These are phyloP conservation scores for Chlorella sp. DNA, from an alignment of 139 green algal genomes.

Conservation along the genomic window DNA sequence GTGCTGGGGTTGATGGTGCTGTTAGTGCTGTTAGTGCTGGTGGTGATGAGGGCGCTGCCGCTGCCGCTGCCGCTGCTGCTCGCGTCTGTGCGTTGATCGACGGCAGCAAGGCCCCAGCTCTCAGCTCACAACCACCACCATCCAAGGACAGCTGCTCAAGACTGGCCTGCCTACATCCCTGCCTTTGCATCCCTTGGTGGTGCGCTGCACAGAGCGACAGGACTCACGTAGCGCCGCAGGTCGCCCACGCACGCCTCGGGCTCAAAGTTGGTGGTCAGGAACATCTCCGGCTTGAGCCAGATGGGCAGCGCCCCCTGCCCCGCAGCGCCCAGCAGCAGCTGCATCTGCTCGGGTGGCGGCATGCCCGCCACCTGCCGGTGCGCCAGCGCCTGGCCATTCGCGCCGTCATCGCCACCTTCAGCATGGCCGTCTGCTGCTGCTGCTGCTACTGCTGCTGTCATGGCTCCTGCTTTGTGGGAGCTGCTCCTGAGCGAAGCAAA, in stretches of 20 bases:
- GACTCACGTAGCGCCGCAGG: slow-evolving; percentile 64
- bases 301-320: slow-evolving; percentile 20
- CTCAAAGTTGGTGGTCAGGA: slow-evolving; percentile 66
- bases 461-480: background rate
- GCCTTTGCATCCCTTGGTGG: no score
- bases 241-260: slow-evolving; percentile 71
- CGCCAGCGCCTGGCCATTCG: no score
- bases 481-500: background rate
- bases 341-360: background rate
- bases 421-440: no score
- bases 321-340: background rate
- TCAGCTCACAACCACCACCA: no score
- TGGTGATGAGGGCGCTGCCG: no score
- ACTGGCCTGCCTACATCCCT: background rate
- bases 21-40: no score
- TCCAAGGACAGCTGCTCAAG: background rate
- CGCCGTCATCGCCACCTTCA: no score
- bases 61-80: no score
- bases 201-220: background rate
- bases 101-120: no score
- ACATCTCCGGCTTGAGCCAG: slow-evolving; percentile 80
- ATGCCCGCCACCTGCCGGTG: background rate
- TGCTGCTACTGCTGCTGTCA: background rate
- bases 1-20: no score
- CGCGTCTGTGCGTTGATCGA: no score